These are phyloP conservation scores for Euclidium syriacum DNA, from an alignment of 345 rosid genomes.

Conservation along the genomic window DNA sequence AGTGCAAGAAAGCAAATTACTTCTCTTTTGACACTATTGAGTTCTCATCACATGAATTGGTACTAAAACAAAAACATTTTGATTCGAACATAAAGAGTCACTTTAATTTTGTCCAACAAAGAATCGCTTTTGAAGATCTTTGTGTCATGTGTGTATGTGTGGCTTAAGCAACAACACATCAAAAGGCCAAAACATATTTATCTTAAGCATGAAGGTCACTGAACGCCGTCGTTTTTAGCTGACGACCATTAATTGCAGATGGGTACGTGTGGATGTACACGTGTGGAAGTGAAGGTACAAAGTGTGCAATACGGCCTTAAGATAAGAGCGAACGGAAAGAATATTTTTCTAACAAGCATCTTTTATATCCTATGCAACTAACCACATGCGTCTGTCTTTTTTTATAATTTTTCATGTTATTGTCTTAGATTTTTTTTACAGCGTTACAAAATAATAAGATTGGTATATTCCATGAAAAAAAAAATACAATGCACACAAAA, in stretches of 20 bases:
- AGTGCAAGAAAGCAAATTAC: no score
- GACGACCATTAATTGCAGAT: neutral
- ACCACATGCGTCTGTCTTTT: conserved; percentile 11
- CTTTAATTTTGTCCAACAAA: conserved; percentile 13
- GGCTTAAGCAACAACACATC: neutral
- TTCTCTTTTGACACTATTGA: no score
- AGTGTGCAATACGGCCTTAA: conserved; percentile 20
- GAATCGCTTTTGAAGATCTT: conserved; percentile 12
- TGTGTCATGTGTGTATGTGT: conserved; percentile 10
- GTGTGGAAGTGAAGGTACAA: conserved; percentile 24
- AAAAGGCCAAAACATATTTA: neutral
- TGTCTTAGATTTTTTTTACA: neutral
- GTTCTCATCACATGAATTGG: neutral
- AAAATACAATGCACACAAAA: no score
- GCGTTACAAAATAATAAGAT: no score
- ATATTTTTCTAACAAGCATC: conserved; percentile 3
- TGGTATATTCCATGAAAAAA: no score
- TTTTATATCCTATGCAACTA: neutral
- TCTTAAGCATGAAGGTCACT: conserved; percentile 19
- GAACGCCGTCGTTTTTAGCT: conserved; percentile 10
- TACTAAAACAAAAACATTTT: conserved; percentile 4
- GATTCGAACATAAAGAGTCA: neutral
- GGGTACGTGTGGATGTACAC: conserved; percentile 14
- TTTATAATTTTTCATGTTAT: neutral
- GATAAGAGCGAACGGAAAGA: conserved; percentile 16